phyloP scores from a whole-genome alignment of 805 yeast species.

The Zygosaccharomyces siamensis region DNA sequence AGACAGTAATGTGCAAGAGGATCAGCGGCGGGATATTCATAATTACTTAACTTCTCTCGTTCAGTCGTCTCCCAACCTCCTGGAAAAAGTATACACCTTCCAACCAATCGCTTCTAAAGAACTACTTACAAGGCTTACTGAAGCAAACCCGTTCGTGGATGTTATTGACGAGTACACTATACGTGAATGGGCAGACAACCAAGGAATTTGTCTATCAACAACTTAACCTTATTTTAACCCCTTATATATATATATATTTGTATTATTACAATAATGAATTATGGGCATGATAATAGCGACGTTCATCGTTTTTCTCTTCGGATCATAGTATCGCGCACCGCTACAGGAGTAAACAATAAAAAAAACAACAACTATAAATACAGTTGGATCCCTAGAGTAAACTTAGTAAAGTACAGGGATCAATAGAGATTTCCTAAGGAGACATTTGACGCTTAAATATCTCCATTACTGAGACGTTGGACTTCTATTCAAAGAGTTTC shows the following conservation, averaged over 20 bases:
- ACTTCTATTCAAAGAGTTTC: background rate
- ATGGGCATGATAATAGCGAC: background rate
- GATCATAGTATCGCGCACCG: background rate
- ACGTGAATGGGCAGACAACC: constrained; percentile 32
- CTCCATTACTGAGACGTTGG: background rate
- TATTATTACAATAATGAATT: background rate
- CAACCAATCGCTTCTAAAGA: constrained; percentile 26
- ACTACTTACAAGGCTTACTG: constrained; percentile 17
- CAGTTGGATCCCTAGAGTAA: background rate
- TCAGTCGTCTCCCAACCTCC: constrained; percentile 17
- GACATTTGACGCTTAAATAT: background rate
- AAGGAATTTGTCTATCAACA: constrained; percentile 29
- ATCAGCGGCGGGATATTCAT: constrained; percentile 18
- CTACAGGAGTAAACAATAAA: background rate
- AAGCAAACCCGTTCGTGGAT: constrained; percentile 27
- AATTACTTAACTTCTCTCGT: constrained; percentile 22
- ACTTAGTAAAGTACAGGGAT: background rate
- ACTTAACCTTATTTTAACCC: constrained; percentile 3
- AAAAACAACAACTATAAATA: background rate
- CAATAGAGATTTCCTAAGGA: background rate
- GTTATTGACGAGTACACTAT: constrained; percentile 28
- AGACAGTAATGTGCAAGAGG: constrained; percentile 7
- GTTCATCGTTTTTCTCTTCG: background rate
- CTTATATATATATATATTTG: background rate
- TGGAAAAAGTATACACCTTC: constrained; percentile 30